Evolutionary conservation across 108 stramenopile species (phyloP).

Genomic region (Pseudonitzschia multiseries): DNA sequence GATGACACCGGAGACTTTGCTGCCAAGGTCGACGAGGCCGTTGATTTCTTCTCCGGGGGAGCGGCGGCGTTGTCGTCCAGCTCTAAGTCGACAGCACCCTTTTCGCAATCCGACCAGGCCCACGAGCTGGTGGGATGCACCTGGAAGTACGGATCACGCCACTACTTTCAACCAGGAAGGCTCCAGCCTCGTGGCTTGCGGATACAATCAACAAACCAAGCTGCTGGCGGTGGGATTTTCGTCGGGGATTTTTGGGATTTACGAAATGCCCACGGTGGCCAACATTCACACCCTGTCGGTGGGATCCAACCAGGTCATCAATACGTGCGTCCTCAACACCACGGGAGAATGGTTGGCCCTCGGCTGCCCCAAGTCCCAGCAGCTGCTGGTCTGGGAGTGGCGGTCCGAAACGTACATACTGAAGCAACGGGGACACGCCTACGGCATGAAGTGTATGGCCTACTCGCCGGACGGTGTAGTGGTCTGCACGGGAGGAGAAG

Average conservation of each 20-base stretch:
- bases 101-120: constrained; percentile 40
- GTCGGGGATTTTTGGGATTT: constrained; percentile 94
- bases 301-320: constrained; percentile 67
- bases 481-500: constrained; percentile 96
- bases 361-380: constrained; percentile 90
- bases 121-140: constrained; percentile 57
- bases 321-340: constrained; percentile 76
- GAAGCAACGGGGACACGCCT: constrained; percentile 98
- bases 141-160: constrained; percentile 68
- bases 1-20: constrained; percentile 54
- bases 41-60: constrained; percentile 78
- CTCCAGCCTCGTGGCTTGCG: constrained; percentile 54
- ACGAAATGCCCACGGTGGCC: constrained; percentile 87
- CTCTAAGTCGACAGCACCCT: not conserved
- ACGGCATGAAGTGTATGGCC: constrained; percentile 91
- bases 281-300: constrained; percentile 89
- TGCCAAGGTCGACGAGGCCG: constrained; percentile 63
- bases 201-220: constrained; percentile 46
- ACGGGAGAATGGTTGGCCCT: constrained; percentile 97
- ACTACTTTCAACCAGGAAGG: constrained; percentile 86
- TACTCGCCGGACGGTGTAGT: constrained; percentile 94
- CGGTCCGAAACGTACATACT: constrained; percentile 96
- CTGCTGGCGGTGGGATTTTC: constrained; percentile 91
- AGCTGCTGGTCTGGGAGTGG: constrained; percentile 99
- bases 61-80: not conserved